phyloP scores from a whole-genome alignment of 1,284 basidiomycete species.

The Ganoderma lingzhi region DNA sequence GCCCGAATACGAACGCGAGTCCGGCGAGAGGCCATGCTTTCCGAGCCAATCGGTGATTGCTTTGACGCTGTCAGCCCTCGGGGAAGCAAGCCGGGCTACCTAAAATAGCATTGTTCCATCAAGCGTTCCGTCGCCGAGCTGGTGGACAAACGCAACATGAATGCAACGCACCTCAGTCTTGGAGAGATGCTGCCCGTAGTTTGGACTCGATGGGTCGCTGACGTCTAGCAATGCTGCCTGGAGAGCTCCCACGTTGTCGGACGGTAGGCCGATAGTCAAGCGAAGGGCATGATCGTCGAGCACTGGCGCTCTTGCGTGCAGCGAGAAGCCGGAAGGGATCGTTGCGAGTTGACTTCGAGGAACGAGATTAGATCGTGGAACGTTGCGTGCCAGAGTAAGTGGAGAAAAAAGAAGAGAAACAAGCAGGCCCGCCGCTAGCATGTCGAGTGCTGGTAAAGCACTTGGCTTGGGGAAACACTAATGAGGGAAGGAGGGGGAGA shows the following conservation, averaged over 20 bases:
- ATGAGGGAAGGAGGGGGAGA: background rate
- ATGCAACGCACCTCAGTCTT: slow-evolving; percentile 36
- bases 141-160: background rate
- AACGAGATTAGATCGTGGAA: background rate
- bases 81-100: slow-evolving; percentile 26
- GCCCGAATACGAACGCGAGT: slow-evolving; percentile 39
- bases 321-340: slow-evolving; percentile 6
- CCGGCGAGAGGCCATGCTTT: slow-evolving; percentile 43
- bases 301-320: background rate
- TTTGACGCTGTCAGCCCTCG: slow-evolving; percentile 42
- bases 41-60: slow-evolving; percentile 48
- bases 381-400: background rate
- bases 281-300: slow-evolving; percentile 25
- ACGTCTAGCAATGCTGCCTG: slow-evolving; percentile 37
- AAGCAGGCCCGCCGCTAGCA: slow-evolving; percentile 7
- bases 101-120: background rate
- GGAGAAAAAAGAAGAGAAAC: background rate
- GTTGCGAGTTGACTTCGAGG: slow-evolving; percentile 4
- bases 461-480: background rate
- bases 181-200: slow-evolving; percentile 41
- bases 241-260: slow-evolving; percentile 35
- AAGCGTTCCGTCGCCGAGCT: background rate
- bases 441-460: background rate
- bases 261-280: slow-evolving; percentile 33
- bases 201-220: slow-evolving; percentile 38